Base-by-base conservation (phyloP, 2,329 filamentous ascomycete species). In the Blastomyces gilchristii region DNA sequence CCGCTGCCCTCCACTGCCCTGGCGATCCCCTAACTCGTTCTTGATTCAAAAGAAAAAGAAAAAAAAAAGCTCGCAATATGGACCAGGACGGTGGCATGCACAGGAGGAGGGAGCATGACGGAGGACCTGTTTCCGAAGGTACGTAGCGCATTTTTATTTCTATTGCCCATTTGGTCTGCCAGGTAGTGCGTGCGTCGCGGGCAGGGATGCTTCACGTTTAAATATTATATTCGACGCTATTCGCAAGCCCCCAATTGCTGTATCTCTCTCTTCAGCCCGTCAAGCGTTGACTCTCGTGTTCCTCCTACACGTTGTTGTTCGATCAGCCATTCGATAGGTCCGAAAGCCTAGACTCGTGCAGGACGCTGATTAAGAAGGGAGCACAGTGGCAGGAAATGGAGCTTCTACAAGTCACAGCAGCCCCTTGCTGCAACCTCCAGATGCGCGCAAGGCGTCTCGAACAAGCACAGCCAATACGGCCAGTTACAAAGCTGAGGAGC, bases 1-100 rank as follows among this genome's bases (percentile, higher is more conserved):
- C 37, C n/a, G 41, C 56, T 58, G 56, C 39, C 25, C 6, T 47
- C 57, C 41, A 28, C 14, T 47, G 57, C 57, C 57, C 57, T 59
- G 57, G 37, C 54, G 54, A 57, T 43, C 34, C 34, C 54, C 37
- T 41, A 57, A 41, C 9, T 43, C n/a, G 54, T 34, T 41, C 5
- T 43, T 34, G n/a, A 37, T 37, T 16, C 18, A 34, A 34, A 34
- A 34, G 8, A 34, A 34, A 1, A 34, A 34, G 2, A 28, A 47
- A 47, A n/a, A 47, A 37, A 22, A 22, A 22, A 22, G n/a, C n/a
- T 22, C n/a, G n/a, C n/a, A 22, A 22, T 22, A 22, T 22, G n/a
- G 57, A 59, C 41, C 56, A 31, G 41, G 47, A 45, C n/a, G 41
- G 41, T 39, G 28, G 22, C 28, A 18, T 47, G 56, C 37, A 31